These are phyloP conservation scores for Pleurostoma richardsiae DNA, from an alignment of 2,329 filamentous ascomycete species.

Conservation along the genomic window DNA sequence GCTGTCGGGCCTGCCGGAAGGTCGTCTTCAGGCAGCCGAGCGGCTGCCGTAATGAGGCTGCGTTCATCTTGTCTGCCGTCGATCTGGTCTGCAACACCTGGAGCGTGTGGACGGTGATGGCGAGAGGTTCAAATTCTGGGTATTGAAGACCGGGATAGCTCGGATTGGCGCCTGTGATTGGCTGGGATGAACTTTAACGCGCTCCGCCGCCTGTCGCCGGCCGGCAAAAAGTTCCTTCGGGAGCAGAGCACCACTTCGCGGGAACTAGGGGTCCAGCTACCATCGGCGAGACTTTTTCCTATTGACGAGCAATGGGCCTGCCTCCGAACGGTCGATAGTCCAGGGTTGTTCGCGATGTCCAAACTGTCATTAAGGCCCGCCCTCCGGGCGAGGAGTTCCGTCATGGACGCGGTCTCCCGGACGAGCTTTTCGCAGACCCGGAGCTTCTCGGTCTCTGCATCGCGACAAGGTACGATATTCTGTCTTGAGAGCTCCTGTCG, in stretches of 20 bases:
- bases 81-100: neutral
- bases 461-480: conserved; percentile 9
- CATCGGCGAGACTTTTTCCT: too few species aligned
- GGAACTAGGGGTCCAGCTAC: too few species aligned
- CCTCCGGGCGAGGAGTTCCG: conserved; percentile 14
- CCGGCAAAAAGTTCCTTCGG: neutral
- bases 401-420: conserved; percentile 10
- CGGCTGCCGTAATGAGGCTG: conserved; percentile 58
- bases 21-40: conserved; percentile 65
- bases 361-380: conserved; percentile 10
- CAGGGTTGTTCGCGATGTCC: conserved; percentile 11
- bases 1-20: conserved; percentile 52
- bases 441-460: conserved; percentile 15
- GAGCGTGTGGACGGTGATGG: conserved; percentile 6
- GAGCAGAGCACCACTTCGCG: neutral
- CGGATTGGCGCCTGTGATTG: conserved; percentile 1
- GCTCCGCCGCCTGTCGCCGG: neutral
- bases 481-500: neutral
- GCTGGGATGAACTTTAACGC: neutral
- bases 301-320: neutral
- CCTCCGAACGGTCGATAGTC: neutral
- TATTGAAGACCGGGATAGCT: neutral
- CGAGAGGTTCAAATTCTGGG: neutral
- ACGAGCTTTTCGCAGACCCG: conserved; percentile 9
- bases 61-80: conserved; percentile 46